Evolutionary conservation across 352 stramenopile species (phyloP).

Genomic region (Pythium phragmitis): DNA sequence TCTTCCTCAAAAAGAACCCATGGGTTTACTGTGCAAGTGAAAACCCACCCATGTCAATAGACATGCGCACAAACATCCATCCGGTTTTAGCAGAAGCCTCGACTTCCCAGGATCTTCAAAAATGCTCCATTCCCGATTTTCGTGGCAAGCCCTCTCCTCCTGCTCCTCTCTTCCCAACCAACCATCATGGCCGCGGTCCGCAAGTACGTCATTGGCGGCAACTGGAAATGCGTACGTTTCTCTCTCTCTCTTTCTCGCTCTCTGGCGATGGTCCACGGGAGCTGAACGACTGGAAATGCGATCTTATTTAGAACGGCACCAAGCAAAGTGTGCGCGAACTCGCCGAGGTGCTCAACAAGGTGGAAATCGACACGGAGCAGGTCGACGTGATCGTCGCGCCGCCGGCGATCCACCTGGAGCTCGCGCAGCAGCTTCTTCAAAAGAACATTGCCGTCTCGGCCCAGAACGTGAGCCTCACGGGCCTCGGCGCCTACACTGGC

Average conservation of each 20-base stretch:
- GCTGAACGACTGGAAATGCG: too few relatives aligned
- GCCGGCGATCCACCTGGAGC: slow-evolving; percentile 52
- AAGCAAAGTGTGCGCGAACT: slow-evolving; percentile 86
- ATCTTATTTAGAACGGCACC: slow-evolving; percentile 45
- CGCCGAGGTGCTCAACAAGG: slow-evolving; percentile 78
- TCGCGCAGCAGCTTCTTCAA: slow-evolving; percentile 45
- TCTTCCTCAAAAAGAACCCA: background rate
- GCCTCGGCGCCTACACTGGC: slow-evolving; percentile 91
- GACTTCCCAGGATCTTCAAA: background rate
- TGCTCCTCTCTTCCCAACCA: slow-evolving; percentile 2
- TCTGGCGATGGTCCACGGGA: too few relatives aligned
- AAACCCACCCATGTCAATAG: background rate
- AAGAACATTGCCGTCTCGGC: slow-evolving; percentile 60
- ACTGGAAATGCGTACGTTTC: slow-evolving; percentile 86
- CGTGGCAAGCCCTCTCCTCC: slow-evolving; percentile 4
- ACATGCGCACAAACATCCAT: slow-evolving; percentile 7
- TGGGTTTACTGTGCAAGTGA: background rate
- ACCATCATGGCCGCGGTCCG: slow-evolving; percentile 34
- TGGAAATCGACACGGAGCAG: slow-evolving; percentile 59
- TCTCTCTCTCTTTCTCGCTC: slow-evolving; percentile 3
- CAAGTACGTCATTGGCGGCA: slow-evolving; percentile 86
- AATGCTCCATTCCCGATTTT: slow-evolving; percentile 24
- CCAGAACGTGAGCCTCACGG: slow-evolving; percentile 74
- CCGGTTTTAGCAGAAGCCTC: slow-evolving; percentile 21
- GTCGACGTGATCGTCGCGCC: slow-evolving; percentile 76